Base-by-base conservation (phyloP, 345 rosid species). In the Ceriops decandra region DNA sequence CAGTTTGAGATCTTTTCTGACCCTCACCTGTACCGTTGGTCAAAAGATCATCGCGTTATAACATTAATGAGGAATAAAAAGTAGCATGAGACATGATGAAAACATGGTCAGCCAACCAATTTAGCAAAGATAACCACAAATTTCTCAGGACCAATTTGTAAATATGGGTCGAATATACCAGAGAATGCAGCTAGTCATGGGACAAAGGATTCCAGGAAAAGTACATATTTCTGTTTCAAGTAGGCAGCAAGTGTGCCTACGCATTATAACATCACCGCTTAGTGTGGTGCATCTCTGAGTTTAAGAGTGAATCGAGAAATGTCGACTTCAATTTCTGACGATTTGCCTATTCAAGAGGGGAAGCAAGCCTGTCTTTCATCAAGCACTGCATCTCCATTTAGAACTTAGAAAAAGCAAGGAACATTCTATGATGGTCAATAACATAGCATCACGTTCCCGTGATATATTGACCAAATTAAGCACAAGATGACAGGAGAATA, bases 351-450 rank as follows among this genome's bases (percentile, higher is more conserved):
- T 26, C 26, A 6, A n/a, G 26, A n/a, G 57, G n/a, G 57, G n/a
- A n/a, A n/a, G 24, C 57, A 52, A 52, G n/a, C 57, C 57, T 52
- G 57, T 52, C 22, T 24, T n/a, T 52, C 57, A n/a, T 52, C 57
- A 52, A 52, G 57, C 7, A n/a, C 57, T 52, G 57, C 57, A 6
- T 52, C 57, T 52, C 26, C 57, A 52, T 52, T n/a, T 19, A 52
- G 7, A 52, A 52, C 57, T 11, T n/a, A 52, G 57, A 52, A 52
- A 52, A 8, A 24, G 21, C 19, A 52, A 19, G 22, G 6, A 52
- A 52, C 5, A 52, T 52, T 7, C 56, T 21, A 52, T 20, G 21
- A 52, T 5, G 16, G 31, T 30, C 26, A 24, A 24, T 24, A 33
- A 33, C 35, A 33, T 33, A 6, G 35, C 35, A 33, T 33, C 6